Evolutionary conservation across 306 rosid genomes (phyloP), one percentile per base, ranked within the genome.

Genomic region (Cicer arietinum): DNA sequence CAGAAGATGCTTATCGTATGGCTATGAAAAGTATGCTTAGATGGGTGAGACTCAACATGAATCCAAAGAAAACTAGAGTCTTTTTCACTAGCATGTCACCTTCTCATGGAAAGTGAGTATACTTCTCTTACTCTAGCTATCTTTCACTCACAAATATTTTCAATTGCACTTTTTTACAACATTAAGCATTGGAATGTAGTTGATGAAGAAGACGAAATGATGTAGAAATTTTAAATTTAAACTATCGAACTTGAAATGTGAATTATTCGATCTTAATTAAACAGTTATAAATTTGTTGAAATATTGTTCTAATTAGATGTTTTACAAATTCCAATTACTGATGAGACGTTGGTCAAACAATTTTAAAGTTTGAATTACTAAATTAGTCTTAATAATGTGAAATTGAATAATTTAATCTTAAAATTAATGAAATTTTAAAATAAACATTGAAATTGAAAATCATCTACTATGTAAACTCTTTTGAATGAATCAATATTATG

Each of bases 1-100:
- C 99, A 0, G 87, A 92, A 46, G 99, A 92, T 61, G 95, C 99
- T 45, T 95, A 95, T 77, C 88, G 98, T 0, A 89, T 95, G 99
- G 99, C 87, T 1, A 95, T 95, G 98, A 95, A 86, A 75, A 90
- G 93, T 48, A 85, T 89, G 96, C 79, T 90, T 78, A 89, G 96
- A 89, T 95, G 99, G 99, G 96, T 92, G 67, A 78, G 79, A 75
- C 80, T 81, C 71, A 95, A 95, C 53, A 89, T 92, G 96, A 84
- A 95, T 86, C 93, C 92, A 8, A 86, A 88, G 76, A 92, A 83
- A 77, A 86, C 98, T 3, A 89, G 98, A 73, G 98, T 95, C 77
- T 90, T 95, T 84, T 95, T 95, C 93, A 85, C 99, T n/a, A 89
- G 98, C 96, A 95, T 95, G 99, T 92, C 99, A 41, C 99, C 99